phyloP scores from a whole-genome alignment of 306 rosid genomes.

The Trichosanthes truncata region DNA sequence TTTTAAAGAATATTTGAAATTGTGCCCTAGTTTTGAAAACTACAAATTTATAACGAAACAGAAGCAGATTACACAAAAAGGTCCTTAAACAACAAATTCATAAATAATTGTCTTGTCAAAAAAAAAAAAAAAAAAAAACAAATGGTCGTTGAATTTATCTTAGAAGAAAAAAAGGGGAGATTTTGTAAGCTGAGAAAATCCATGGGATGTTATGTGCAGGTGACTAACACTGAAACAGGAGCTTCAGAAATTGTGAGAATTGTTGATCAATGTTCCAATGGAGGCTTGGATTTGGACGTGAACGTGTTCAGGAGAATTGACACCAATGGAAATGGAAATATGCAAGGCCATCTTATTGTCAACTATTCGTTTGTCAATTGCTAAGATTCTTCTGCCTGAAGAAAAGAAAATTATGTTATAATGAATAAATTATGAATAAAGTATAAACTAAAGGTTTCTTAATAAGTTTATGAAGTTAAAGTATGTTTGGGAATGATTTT shows the following conservation, averaged over 20 bases:
- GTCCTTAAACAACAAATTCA: too few relatives aligned
- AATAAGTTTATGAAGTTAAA: background rate
- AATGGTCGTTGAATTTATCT: too few relatives aligned
- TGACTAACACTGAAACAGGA: slow-evolving; percentile 43
- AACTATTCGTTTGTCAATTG: background rate
- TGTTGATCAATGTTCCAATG: slow-evolving; percentile 48
- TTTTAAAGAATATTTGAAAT: too few relatives aligned
- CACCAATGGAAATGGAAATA: slow-evolving; percentile 19
- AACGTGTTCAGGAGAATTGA: slow-evolving; percentile 30
- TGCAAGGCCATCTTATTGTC: background rate
- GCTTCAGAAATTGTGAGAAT: slow-evolving; percentile 34
- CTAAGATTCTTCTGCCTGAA: background rate
- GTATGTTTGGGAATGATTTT: too few relatives aligned
- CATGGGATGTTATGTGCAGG: background rate
- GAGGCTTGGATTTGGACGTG: slow-evolving; percentile 50
- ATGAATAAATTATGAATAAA: background rate
- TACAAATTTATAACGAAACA: too few relatives aligned
- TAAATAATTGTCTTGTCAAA: too few relatives aligned
- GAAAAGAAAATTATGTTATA: background rate
- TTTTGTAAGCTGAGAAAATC: background rate
- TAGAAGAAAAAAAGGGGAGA: too few relatives aligned
- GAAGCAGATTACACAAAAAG: too few relatives aligned
- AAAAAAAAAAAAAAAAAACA: too few relatives aligned
- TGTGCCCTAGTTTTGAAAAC: too few relatives aligned
- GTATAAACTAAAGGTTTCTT: background rate